Percentiles rank a stretch among this genome's conserved stretches.
Evolutionary conservation across 129 eudicot genomes (phyloP).

Genomic region (Scalesia atractyloides): DNA sequence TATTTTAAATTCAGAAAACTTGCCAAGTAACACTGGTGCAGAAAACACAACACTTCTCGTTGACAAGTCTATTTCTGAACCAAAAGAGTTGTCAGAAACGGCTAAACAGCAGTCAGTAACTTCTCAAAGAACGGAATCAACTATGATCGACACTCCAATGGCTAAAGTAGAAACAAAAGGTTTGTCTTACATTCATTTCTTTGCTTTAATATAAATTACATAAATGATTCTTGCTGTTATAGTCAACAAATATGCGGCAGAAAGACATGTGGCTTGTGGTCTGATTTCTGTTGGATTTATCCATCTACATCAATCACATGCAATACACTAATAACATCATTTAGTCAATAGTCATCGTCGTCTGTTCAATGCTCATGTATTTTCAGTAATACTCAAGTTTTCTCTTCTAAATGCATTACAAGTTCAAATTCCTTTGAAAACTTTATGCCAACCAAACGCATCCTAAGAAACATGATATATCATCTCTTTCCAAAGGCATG

Average conservation of each 20-base stretch:
- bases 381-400: background rate
- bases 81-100: constrained; percentile 23
- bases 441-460: too few relatives aligned
- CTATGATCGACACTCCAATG: constrained; percentile 22
- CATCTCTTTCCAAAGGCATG: background rate
- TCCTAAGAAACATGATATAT: background rate
- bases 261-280: background rate
- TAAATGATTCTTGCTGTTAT: background rate
- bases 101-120: constrained; percentile 14
- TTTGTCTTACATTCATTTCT: constrained; percentile 4
- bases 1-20: too few relatives aligned
- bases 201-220: background rate
- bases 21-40: constrained; percentile 45
- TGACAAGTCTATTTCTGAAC: constrained; percentile 27
- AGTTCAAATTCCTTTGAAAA: too few relatives aligned
- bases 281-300: background rate
- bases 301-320: background rate
- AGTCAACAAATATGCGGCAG: background rate
- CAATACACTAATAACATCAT: background rate
- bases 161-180: constrained; percentile 36
- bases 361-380: constrained; percentile 14
- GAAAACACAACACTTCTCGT: constrained; percentile 18
- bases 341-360: background rate
- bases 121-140: constrained; percentile 7
- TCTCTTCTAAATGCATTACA: too few relatives aligned